Evolutionary conservation across 2,329 filamentous ascomycete species (phyloP).

Genomic region (Aspergillus versicolor): DNA sequence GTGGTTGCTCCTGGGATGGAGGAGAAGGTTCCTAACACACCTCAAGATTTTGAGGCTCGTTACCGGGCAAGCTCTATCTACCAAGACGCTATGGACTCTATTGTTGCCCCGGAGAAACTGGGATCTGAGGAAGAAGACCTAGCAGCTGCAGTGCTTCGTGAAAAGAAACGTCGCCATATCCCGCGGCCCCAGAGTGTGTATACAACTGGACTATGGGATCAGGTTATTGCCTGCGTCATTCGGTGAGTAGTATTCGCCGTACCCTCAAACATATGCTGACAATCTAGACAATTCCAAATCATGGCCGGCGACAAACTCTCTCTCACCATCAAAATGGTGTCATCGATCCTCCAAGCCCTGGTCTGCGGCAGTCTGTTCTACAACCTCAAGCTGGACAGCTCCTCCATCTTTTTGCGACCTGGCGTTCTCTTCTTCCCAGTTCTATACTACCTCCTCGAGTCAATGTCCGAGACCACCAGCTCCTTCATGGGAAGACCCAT

Average conservation of each 20-base stretch:
- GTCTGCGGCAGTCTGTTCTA: conserved; percentile 53
- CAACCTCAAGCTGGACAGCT: conserved; percentile 49
- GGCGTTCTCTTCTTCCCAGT: conserved; percentile 61
- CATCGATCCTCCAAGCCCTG: conserved; percentile 39
- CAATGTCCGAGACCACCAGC: conserved; percentile 58
- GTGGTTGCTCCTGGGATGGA: conserved; percentile 36
- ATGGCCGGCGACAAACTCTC: conserved; percentile 54
- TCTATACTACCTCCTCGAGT: conserved; percentile 60
- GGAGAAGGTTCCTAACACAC: conserved; percentile 30
- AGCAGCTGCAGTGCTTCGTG: conserved; percentile 26
- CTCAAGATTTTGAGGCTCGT: conserved; percentile 45
- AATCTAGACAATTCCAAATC: conserved; percentile 46
- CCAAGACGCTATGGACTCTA: conserved; percentile 51
- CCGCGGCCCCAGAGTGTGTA: conserved; percentile 32
- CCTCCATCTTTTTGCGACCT: conserved; percentile 57
- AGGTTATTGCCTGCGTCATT: conserved; percentile 49
- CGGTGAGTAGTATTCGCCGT: conserved; percentile 14
- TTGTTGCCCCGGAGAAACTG: conserved; percentile 30
- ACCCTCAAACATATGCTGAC: not conserved
- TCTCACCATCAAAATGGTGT: conserved; percentile 47
- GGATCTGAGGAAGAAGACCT: conserved; percentile 30
- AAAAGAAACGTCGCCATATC: conserved; percentile 33
- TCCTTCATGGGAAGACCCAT: conserved; percentile 65
- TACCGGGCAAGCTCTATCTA: conserved; percentile 55
- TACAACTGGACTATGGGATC: conserved; percentile 33